Evolutionary conservation across 345 rosid genomes (phyloP), one percentile per base, ranked within the genome.

Genomic region (Toxicodendron radicans): DNA sequence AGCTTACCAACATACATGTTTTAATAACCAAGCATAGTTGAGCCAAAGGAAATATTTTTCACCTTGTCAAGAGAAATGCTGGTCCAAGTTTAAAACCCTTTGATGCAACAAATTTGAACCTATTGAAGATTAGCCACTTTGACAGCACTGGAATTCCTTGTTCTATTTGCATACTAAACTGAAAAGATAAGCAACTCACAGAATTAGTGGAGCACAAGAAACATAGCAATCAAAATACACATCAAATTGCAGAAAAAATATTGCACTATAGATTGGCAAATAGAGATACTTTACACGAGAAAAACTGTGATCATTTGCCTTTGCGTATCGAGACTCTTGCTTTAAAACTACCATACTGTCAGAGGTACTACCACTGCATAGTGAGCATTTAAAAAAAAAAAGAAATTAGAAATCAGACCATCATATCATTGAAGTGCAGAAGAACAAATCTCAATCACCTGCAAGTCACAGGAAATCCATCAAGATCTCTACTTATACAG

Each of bases 141-240:
- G 97, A 88, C 52, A 92, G 83, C 82, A 92, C 87, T 5, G 98
- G 99, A 80, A 92, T 87, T 65, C 98, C 99, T 84, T 95, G 99
- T 75, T 95, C 99, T 76, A 91, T 90, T 84, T 88, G 93, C 88
- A 95, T 85, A 64, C 87, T 88, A 73, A 89, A 81, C 99, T 95
- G 95, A 51, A 80, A 79, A 78, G 12, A 77, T 64, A 16, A 76
- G 70, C 78, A 83, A 76, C 75, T 16, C 21, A 45, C 21, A 45
- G 60, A 53, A 27, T 78, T 58, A 79, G 78, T 49, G 33, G 16
- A 66, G 58, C 58, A 14, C 1, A 14, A 58, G 61, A 33, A 30
- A 21, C 18, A 18, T 51, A 71, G 53, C 58, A 48, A 21, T 35
- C 3, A 74, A 24, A 24, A 59, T 43, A 43, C 21, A 58, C 9